phyloP scores from a whole-genome alignment of 192 early-diverging fungal species.

The Rhizoclosmatium sp. region DNA sequence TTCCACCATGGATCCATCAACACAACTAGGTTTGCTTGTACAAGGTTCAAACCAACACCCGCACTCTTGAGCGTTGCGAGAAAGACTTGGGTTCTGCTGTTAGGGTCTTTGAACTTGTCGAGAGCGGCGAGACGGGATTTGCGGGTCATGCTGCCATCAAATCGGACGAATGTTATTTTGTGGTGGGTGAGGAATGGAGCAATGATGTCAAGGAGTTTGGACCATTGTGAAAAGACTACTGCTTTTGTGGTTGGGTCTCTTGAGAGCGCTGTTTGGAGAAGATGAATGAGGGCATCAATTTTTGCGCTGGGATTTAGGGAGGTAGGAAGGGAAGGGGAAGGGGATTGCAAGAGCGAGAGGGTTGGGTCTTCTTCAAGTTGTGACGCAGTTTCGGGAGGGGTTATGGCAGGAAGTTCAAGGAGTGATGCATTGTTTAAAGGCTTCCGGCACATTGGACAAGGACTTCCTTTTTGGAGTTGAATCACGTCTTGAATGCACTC shows the following conservation, averaged over 20 bases:
- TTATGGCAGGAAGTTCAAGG: background rate
- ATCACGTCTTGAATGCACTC: background rate
- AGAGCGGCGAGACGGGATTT: slow-evolving; percentile 62
- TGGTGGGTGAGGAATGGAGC: slow-evolving; percentile 61
- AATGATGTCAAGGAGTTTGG: slow-evolving; percentile 78
- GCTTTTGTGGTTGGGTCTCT: slow-evolving; percentile 42
- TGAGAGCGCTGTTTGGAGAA: slow-evolving; percentile 18
- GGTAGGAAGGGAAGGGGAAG: background rate
- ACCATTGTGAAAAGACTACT: slow-evolving; percentile 53
- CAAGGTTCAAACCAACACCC: slow-evolving; percentile 59
- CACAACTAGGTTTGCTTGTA: slow-evolving; percentile 42
- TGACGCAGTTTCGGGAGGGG: background rate
- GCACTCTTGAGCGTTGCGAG: slow-evolving; percentile 49
- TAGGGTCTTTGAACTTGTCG: slow-evolving; percentile 59
- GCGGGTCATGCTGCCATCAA: slow-evolving; percentile 82
- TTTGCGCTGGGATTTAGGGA: slow-evolving; percentile 32
- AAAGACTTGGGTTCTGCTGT: slow-evolving; percentile 24
- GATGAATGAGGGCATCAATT: slow-evolving; percentile 36
- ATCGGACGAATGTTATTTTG: slow-evolving; percentile 68
- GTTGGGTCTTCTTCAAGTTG: background rate
- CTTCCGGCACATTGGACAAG: slow-evolving; percentile 6
- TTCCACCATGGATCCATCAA: slow-evolving; percentile 68
- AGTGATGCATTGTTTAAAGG: background rate
- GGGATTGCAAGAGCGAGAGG: background rate
- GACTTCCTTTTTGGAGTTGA: background rate